phyloP scores from a whole-genome alignment of 2,329 filamentous ascomycete genomes.

The Mollisiaceae sp. region DNA sequence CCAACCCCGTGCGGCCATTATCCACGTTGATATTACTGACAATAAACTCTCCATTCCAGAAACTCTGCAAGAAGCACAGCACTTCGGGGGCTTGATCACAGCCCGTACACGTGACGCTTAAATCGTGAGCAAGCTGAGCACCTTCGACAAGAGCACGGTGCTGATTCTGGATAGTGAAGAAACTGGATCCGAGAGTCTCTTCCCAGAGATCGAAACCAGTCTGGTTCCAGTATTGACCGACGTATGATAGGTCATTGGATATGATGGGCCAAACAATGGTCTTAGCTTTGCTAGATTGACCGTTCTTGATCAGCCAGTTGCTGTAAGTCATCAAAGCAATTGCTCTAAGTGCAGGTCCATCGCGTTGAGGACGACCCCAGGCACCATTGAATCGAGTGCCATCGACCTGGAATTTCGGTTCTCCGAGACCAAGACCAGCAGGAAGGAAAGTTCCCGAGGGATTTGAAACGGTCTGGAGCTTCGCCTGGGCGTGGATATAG shows the following conservation, averaged over 20 bases:
- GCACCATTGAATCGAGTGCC: constrained; percentile 64
- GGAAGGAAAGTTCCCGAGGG: constrained; percentile 49
- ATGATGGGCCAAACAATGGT: constrained; percentile 74
- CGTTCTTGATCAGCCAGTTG: constrained; percentile 72
- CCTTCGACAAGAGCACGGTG: constrained; percentile 68
- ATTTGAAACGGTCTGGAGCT: constrained; percentile 62
- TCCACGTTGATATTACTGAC: constrained; percentile 71
- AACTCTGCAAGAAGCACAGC: constrained; percentile 74
- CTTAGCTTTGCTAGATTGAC: constrained; percentile 48
- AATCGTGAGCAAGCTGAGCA: constrained; percentile 62
- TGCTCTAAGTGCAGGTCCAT: constrained; percentile 78
- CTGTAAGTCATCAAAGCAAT: constrained; percentile 75
- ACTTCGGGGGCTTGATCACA: constrained; percentile 72
- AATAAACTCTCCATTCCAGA: constrained; percentile 72
- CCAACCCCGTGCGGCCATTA: constrained; percentile 68
- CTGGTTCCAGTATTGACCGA: constrained; percentile 71
- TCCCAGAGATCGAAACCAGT: constrained; percentile 81
- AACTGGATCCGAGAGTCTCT: constrained; percentile 77
- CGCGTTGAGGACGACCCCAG: constrained; percentile 72
- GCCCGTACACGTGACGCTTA: constrained; percentile 63
- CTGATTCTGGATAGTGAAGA: constrained; percentile 75
- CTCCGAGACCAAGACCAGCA: constrained; percentile 60
- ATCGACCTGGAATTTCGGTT: constrained; percentile 75
- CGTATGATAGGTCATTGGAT: constrained; percentile 75
- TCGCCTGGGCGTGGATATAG: constrained; percentile 70